Percentiles rank a stretch among this genome's conserved stretches.
Conservation (phyloP, 2,329 filamentous ascomycete genomes). For the Apiospora marii region DNA sequence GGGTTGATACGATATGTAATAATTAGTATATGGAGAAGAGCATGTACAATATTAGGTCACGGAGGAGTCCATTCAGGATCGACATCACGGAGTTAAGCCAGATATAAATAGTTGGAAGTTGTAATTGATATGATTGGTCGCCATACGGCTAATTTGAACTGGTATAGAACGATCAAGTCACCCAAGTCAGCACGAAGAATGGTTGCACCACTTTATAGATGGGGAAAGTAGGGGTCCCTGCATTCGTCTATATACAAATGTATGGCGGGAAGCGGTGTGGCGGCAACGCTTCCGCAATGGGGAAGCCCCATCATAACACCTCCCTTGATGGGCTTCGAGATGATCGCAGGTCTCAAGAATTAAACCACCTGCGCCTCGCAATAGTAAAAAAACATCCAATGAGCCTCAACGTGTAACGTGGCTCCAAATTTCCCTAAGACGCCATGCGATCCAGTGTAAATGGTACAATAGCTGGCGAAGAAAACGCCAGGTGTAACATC, state of each 20-base stretch:
- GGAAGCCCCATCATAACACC: neutral
- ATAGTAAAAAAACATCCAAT: conserved; percentile 5
- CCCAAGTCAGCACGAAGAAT: neutral
- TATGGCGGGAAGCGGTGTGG: conserved; percentile 13
- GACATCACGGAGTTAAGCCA: neutral
- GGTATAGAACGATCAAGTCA: neutral
- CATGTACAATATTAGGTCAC: neutral
- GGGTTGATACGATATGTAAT: neutral
- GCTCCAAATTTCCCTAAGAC: conserved; percentile 16
- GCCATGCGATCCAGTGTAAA: conserved; percentile 21
- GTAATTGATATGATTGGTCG: neutral
- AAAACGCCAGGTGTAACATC: conserved; percentile 1
- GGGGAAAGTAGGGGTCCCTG: conserved; percentile 13
- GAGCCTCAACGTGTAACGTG: conserved; percentile 7
- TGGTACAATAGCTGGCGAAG: conserved; percentile 15
- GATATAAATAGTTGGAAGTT: neutral
- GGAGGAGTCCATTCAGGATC: neutral
- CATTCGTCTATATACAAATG: conserved; percentile 20
- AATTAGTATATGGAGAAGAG: neutral
- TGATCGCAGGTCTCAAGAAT: conserved; percentile 13
- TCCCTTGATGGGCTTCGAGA: neutral
- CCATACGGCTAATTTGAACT: neutral
- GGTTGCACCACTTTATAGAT: neutral
- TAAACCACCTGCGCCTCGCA: conserved; percentile 18
- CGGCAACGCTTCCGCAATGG: neutral